These are phyloP conservation scores for Stagonosporopsis cucurbitacearum DNA, from an alignment of 2,329 filamentous ascomycete species.

Conservation along the genomic window DNA sequence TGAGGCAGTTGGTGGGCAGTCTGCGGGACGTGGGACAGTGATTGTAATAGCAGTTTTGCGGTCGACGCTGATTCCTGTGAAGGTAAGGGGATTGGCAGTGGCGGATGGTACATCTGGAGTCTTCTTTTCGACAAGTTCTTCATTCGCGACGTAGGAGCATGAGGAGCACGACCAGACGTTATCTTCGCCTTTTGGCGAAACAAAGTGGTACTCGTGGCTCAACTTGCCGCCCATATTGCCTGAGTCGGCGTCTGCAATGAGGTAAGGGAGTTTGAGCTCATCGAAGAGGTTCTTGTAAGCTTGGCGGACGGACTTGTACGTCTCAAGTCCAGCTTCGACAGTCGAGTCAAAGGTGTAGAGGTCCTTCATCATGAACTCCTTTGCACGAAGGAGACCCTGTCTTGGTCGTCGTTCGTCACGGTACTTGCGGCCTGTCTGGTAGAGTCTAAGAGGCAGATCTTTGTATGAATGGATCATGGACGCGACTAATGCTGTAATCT, in stretches of 20 bases:
- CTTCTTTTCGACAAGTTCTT: conserved; percentile 73
- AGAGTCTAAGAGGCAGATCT: conserved; percentile 82
- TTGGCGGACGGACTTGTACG: conserved; percentile 75
- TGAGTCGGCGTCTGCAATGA: conserved; percentile 88
- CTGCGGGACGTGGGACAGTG: conserved; percentile 23
- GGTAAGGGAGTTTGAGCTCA: conserved; percentile 80
- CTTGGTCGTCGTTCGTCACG: conserved; percentile 89
- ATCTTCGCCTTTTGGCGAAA: conserved; percentile 82
- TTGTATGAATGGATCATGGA: conserved; percentile 80
- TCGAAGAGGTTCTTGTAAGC: conserved; percentile 81
- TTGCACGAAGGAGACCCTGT: conserved; percentile 83
- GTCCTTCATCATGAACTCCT: conserved; percentile 98
- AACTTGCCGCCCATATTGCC: conserved; percentile 94
- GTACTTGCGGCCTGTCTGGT: conserved; percentile 94
- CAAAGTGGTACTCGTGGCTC: conserved; percentile 94
- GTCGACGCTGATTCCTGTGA: conserved; percentile 72
- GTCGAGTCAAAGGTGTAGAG: conserved; percentile 91
- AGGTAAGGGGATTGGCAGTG: conserved; percentile 48
- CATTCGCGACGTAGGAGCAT: conserved; percentile 83
- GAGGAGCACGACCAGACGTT: conserved; percentile 75
- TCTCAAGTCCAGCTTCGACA: conserved; percentile 71
- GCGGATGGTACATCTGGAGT: conserved; percentile 21
- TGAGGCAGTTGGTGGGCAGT: not conserved
- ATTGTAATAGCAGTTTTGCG: conserved; percentile 71
- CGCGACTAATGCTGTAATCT: conserved; percentile 84